Conservation (phyloP, 2,329 filamentous ascomycete genomes). For the Aspergillus aculeatinus region DNA sequence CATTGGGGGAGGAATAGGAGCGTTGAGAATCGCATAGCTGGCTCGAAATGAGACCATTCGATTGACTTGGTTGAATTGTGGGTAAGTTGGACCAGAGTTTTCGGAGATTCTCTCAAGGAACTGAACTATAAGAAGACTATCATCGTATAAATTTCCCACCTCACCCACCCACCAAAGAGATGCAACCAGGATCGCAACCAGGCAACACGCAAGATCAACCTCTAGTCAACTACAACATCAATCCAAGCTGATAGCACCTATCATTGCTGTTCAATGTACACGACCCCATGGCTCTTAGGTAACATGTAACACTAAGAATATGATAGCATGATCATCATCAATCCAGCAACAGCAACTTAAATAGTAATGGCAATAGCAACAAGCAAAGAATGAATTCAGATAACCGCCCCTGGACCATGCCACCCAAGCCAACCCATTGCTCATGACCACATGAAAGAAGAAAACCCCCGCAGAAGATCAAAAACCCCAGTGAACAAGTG, state of each 20-base stretch:
- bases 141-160: no score
- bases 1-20: no score
- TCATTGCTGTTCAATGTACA: conserved; percentile 7
- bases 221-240: no score
- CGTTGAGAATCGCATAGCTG: no score
- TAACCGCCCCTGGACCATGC: conserved; percentile 26
- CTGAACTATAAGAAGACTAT: no score
- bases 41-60: no score
- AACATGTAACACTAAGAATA: conserved; percentile 13
- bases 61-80: no score
- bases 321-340: conserved; percentile 4
- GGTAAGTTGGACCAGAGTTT: no score
- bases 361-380: background rate
- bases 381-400: conserved; percentile 19
- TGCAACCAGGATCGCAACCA: no score
- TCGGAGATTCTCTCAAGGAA: no score
- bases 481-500: conserved; percentile 4
- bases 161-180: no score
- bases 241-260: background rate
- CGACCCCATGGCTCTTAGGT: conserved; percentile 6
- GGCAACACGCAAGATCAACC: no score
- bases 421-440: conserved; percentile 26
- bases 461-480: conserved; percentile 11
- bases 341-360: conserved; percentile 6
- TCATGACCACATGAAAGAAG: conserved; percentile 27